Conservation (phyloP, 495 filamentous ascomycete genomes). For the Elasticomyces elasticus region DNA sequence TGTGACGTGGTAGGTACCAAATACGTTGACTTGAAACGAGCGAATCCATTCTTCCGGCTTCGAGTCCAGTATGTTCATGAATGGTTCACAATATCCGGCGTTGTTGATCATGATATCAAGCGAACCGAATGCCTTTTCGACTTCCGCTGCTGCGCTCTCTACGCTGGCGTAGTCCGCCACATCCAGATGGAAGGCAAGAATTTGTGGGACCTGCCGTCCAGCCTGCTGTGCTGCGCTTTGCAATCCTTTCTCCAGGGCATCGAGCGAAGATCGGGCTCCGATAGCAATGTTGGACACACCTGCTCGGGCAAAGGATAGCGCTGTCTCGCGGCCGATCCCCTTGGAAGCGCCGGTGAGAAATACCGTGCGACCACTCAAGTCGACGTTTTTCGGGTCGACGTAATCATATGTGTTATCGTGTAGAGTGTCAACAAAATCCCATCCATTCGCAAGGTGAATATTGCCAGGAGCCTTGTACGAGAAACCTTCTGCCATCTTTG, state of each 20-base stretch:
- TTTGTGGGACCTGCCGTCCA: constrained; percentile 29
- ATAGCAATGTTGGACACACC: constrained; percentile 21
- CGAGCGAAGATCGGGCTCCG: constrained; percentile 36
- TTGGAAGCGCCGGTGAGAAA: constrained; percentile 28
- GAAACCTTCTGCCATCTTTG: background rate
- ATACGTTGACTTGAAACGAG: constrained; percentile 39
- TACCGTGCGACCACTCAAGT: constrained; percentile 20
- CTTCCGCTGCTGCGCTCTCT: constrained; percentile 25
- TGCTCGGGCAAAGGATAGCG: constrained; percentile 25
- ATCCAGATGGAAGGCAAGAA: constrained; percentile 38
- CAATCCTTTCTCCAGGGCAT: constrained; percentile 31
- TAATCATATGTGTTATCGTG: constrained; percentile 24
- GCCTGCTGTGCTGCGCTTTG: constrained; percentile 30
- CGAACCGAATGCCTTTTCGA: constrained; percentile 27
- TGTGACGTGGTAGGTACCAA: constrained; percentile 37
- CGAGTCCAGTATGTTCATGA: constrained; percentile 32
- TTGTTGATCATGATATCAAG: constrained; percentile 50
- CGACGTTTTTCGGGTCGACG: constrained; percentile 19
- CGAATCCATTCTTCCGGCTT: constrained; percentile 41
- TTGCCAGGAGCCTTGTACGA: background rate
- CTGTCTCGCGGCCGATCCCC: constrained; percentile 26
- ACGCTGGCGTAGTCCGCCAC: constrained; percentile 34
- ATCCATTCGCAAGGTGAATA: background rate
- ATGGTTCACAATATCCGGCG: constrained; percentile 37
- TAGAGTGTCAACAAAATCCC: background rate